Evolutionary conservation across 139 green algal species (phyloP).

Genomic region (Asterochloris erici): DNA sequence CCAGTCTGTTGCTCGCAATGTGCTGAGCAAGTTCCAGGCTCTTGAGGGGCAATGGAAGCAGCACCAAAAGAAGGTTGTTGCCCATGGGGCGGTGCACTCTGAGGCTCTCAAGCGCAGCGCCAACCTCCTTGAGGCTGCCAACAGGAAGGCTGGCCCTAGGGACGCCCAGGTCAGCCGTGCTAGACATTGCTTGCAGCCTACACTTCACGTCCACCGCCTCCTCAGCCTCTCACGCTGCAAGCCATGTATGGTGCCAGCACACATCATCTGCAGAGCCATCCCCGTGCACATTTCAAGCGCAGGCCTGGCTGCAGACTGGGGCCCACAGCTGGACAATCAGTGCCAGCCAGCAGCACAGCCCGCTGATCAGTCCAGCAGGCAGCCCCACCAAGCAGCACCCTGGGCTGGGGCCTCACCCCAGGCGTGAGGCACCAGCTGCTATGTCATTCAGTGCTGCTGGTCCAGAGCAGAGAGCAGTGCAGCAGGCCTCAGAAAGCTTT

Average conservation of each 20-base stretch:
- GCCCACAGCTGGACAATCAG: too few species aligned
- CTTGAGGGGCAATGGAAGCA: constrained; percentile 16
- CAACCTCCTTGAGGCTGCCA: neutral
- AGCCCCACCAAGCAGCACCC: too few species aligned
- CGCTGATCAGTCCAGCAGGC: too few species aligned
- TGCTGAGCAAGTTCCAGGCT: constrained; percentile 14
- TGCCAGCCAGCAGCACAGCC: too few species aligned
- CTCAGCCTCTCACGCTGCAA: too few species aligned
- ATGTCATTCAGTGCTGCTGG: too few species aligned
- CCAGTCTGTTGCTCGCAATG: constrained; percentile 1
- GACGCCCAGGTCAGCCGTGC: too few species aligned
- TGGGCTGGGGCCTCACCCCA: too few species aligned
- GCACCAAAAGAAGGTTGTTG: constrained; percentile 9
- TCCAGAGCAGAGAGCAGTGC: constrained; percentile 14
- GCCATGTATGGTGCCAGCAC: neutral
- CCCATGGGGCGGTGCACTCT: constrained; percentile 4
- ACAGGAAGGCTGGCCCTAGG: neutral
- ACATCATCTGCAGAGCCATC: neutral
- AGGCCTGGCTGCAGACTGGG: neutral
- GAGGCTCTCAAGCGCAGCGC: neutral
- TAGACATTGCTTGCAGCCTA: too few species aligned
- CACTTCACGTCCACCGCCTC: too few species aligned
- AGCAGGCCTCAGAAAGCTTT: constrained; percentile 38
- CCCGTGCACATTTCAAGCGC: neutral
- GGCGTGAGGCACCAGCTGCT: too few species aligned